Conservation (phyloP, 495 filamentous ascomycete genomes). For the Hypoxylon fragiforme region DNA sequence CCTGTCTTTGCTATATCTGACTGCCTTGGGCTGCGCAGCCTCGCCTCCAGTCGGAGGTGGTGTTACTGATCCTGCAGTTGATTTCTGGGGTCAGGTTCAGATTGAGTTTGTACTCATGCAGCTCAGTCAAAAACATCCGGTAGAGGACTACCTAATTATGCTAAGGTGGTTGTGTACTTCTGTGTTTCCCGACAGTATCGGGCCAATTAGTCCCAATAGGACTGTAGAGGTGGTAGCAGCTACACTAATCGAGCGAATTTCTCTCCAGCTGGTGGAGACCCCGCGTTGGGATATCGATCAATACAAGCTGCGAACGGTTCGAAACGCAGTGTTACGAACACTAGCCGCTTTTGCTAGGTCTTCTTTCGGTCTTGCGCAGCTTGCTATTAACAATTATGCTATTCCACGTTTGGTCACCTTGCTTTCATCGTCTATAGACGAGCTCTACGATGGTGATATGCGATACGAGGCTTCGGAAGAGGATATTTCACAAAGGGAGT, state of each 20-base stretch:
- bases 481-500: conserved; percentile 19
- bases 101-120: conserved; percentile 51
- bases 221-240: conserved; percentile 38
- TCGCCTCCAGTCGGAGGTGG: conserved; percentile 24
- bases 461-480: conserved; percentile 25
- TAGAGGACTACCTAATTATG: conserved; percentile 46
- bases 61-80: conserved; percentile 30
- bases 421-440: conserved; percentile 47
- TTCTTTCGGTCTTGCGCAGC: conserved; percentile 43
- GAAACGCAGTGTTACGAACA: conserved; percentile 41
- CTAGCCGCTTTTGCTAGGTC: conserved; percentile 43
- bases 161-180: conserved; percentile 48
- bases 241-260: conserved; percentile 47
- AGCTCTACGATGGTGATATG: conserved; percentile 48
- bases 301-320: conserved; percentile 37
- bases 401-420: conserved; percentile 47
- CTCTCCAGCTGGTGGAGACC: conserved; percentile 43
- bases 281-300: conserved; percentile 43
- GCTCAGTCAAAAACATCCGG: conserved; percentile 49
- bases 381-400: conserved; percentile 43
- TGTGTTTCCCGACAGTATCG: conserved; percentile 46
- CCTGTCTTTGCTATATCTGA: conserved; percentile 45
- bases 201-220: conserved; percentile 45
- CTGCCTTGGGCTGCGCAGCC: conserved; percentile 44
- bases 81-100: conserved; percentile 52